Conservation (phyloP, 2,329 filamentous ascomycete species). For the Tolypocladium tundrense region DNA sequence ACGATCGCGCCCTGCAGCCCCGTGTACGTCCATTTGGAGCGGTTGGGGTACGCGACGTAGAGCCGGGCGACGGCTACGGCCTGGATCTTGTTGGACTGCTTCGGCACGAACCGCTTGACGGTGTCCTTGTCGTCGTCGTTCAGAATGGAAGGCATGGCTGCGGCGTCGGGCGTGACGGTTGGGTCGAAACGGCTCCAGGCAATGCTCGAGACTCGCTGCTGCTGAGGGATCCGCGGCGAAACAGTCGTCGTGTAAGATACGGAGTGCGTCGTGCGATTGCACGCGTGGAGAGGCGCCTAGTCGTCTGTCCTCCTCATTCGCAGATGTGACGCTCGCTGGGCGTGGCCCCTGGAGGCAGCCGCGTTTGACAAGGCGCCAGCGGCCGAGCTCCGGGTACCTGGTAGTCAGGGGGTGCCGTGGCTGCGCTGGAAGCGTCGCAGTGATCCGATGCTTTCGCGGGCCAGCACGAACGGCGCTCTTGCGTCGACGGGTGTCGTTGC, state of each 20-base stretch:
- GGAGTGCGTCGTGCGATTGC: background rate
- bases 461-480: background rate
- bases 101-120: slow-evolving; percentile 89
- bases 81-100: slow-evolving; percentile 93
- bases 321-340: background rate
- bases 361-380: background rate
- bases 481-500: background rate
- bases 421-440: background rate
- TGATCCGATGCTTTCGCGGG: background rate
- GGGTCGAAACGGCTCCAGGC: background rate
- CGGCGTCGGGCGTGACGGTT: background rate
- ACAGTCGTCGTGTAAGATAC: background rate
- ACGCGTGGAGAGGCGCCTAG: background rate
- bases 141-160: slow-evolving; percentile 56
- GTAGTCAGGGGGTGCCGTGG: background rate
- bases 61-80: slow-evolving; percentile 88
- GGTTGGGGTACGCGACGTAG: slow-evolving; percentile 84
- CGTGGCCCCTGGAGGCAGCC: slow-evolving; percentile 7
- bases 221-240: background rate
- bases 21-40: slow-evolving; percentile 83
- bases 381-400: background rate
- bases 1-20: slow-evolving; percentile 87
- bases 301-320: background rate
- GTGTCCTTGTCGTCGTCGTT: slow-evolving; percentile 92
- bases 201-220: background rate